A percentile compares a stretch with the other conserved stretches of the same genome.
Conservation (phyloP, 208 protist species). For the Leishmania aethiopica region DNA sequence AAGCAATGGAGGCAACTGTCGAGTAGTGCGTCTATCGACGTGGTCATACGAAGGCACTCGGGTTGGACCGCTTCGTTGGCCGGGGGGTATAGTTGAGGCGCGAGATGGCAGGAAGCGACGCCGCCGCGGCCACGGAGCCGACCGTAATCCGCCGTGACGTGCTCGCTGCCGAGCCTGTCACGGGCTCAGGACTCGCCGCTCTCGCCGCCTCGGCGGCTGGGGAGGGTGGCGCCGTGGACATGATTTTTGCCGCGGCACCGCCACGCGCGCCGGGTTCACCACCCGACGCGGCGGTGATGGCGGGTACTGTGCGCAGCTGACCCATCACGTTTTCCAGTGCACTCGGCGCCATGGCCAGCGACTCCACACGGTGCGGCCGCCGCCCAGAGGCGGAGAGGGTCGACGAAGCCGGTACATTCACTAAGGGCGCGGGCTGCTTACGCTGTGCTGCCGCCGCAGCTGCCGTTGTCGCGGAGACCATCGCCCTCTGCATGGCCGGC, state of each 20-base stretch:
- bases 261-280: neutral
- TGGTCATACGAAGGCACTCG: slow-evolving; percentile 26
- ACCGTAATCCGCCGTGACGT: neutral
- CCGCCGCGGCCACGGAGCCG: neutral
- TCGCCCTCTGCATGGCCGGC: slow-evolving; percentile 32
- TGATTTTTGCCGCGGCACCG: slow-evolving; percentile 3
- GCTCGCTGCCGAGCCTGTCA: neutral
- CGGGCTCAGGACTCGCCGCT: neutral
- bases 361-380: slow-evolving; percentile 7
- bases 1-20: neutral
- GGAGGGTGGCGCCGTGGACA: slow-evolving; percentile 12
- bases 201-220: neutral
- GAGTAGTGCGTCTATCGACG: neutral
- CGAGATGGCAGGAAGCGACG: slow-evolving; percentile 28
- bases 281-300: slow-evolving; percentile 14
- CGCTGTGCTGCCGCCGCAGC: slow-evolving; percentile 4
- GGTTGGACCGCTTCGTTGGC: slow-evolving; percentile 18
- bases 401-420: neutral
- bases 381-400: slow-evolving; percentile 3
- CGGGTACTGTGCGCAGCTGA: slow-evolving; percentile 14
- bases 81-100: slow-evolving; percentile 22
- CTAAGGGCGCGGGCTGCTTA: neutral
- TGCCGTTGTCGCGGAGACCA: slow-evolving; percentile 25
- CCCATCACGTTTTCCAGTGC: slow-evolving; percentile 29
- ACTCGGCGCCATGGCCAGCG: slow-evolving; percentile 21